phyloP scores from a whole-genome alignment of 2,329 filamentous ascomycete genomes.

The Grosmannia penicillata region DNA sequence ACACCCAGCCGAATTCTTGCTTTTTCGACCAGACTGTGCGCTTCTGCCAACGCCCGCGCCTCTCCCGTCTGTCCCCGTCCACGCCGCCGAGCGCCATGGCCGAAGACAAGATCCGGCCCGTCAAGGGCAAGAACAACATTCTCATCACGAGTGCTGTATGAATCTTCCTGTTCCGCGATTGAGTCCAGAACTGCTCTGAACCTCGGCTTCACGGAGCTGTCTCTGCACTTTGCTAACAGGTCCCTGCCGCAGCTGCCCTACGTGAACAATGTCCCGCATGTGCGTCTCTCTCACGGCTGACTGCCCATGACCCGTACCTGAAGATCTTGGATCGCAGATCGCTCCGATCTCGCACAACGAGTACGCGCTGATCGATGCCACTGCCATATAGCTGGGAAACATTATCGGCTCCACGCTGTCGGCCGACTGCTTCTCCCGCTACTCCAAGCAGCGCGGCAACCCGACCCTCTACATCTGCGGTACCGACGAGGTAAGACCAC shows the following conservation, averaged over 20 bases:
- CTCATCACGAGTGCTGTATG: slow-evolving; percentile 83
- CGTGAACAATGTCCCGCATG: slow-evolving; percentile 57
- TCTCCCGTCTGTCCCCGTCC: neutral
- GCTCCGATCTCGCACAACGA: no score
- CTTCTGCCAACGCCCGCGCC: slow-evolving; percentile 6
- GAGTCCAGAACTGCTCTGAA: no score
- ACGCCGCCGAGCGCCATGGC: slow-evolving; percentile 11
- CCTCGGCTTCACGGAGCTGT: no score
- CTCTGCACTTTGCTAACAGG: slow-evolving; percentile 1
- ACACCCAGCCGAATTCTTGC: no score
- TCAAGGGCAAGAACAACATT: slow-evolving; percentile 67
- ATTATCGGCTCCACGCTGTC: slow-evolving; percentile 76
- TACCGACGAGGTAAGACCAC: slow-evolving; percentile 14
- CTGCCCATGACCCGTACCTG: no score
- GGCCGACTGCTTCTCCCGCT: slow-evolving; percentile 74
- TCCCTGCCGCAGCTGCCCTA: slow-evolving; percentile 10
- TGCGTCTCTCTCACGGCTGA: slow-evolving; percentile 1
- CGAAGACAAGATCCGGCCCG: slow-evolving; percentile 36
- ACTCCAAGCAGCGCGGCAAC: slow-evolving; percentile 63
- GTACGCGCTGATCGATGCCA: neutral
- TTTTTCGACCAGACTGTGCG: no score
- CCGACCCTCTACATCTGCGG: slow-evolving; percentile 79
- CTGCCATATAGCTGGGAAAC: slow-evolving; percentile 46
- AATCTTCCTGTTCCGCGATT: no score
- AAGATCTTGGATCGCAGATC: no score